Percentiles rank a stretch among this genome's conserved stretches.
Conservation (phyloP, 73 alveolate genomes). For the Durusdinium trenchii region DNA sequence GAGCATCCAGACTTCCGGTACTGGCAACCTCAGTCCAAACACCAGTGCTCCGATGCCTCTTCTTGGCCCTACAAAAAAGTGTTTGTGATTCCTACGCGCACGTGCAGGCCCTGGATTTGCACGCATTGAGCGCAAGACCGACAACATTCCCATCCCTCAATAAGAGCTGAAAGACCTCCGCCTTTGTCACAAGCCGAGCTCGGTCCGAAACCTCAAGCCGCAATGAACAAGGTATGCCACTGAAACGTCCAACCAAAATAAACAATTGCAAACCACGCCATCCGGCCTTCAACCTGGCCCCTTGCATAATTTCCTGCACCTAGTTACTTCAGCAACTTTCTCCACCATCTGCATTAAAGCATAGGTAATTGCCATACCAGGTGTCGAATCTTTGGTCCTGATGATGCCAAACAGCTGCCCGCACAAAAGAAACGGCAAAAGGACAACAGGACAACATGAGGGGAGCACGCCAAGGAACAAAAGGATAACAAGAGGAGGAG, state of each 20-base stretch:
- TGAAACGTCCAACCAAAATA: neutral
- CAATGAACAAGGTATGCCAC: neutral
- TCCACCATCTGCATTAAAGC: slow-evolving; percentile 85
- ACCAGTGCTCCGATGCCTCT: neutral
- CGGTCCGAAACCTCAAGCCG: slow-evolving; percentile 81
- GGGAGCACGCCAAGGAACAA: too few relatives aligned
- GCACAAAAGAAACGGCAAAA: neutral
- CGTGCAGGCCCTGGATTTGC: too few relatives aligned
- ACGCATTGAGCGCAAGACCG: neutral
- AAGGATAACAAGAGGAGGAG: too few relatives aligned
- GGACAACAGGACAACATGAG: neutral
- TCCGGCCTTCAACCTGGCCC: neutral
- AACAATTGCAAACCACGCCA: neutral
- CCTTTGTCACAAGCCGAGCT: slow-evolving; percentile 91
- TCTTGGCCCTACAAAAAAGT: neutral
- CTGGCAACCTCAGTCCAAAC: slow-evolving; percentile 43
- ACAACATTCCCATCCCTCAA: slow-evolving; percentile 13
- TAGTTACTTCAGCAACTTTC: slow-evolving; percentile 62
- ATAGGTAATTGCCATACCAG: slow-evolving; percentile 89
- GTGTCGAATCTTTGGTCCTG: slow-evolving; percentile 71
- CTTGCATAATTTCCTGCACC: slow-evolving; percentile 80
- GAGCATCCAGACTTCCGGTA: slow-evolving; percentile 64
- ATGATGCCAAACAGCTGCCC: neutral
- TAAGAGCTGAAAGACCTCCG: slow-evolving; percentile 64
- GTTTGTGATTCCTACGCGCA: neutral